phyloP scores from a whole-genome alignment of 1,284 basidiomycete species.

The Cryptococcus depauperatus region DNA sequence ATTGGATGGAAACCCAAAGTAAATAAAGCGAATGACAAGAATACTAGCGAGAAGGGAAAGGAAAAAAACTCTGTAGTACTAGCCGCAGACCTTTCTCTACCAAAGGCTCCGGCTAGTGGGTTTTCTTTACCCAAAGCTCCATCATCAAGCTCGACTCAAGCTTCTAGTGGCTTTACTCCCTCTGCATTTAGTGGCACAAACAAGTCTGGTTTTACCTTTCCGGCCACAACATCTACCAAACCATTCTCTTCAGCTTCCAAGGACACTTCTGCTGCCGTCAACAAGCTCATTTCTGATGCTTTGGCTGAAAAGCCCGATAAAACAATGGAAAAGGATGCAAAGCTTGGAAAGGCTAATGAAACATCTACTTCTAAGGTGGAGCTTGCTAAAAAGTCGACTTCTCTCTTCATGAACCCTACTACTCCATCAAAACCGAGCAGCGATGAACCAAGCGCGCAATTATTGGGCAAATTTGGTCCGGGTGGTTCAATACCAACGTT shows the following conservation, averaged over 20 bases:
- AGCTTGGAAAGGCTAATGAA: constrained; percentile 9
- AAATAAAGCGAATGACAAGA: constrained; percentile 5
- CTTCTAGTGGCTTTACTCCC: constrained; percentile 8
- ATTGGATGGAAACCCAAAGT: constrained; percentile 33
- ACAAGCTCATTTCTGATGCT: constrained; percentile 28
- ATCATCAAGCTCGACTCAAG: constrained; percentile 15
- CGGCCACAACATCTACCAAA: constrained; percentile 6
- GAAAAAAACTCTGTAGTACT: constrained; percentile 30
- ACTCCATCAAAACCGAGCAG: constrained; percentile 31
- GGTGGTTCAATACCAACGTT: constrained; percentile 32
- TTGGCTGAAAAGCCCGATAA: constrained; percentile 21
- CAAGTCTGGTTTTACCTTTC: background rate
- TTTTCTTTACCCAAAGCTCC: constrained; percentile 12
- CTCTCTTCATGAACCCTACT: constrained; percentile 37
- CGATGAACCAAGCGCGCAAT: constrained; percentile 25
- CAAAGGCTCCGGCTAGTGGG: constrained; percentile 5
- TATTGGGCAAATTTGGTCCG: constrained; percentile 38
- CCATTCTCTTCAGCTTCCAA: too few relatives aligned
- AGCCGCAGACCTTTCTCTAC: constrained; percentile 5
- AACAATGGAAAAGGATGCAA: constrained; percentile 1
- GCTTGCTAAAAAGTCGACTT: constrained; percentile 9
- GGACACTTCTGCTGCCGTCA: constrained; percentile 27
- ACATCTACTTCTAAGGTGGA: background rate
- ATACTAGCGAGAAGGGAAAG: constrained; percentile 8
- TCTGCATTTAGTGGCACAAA: constrained; percentile 4